phyloP scores from a whole-genome alignment of 305 asterid species.

The Fraxinus ornus region DNA sequence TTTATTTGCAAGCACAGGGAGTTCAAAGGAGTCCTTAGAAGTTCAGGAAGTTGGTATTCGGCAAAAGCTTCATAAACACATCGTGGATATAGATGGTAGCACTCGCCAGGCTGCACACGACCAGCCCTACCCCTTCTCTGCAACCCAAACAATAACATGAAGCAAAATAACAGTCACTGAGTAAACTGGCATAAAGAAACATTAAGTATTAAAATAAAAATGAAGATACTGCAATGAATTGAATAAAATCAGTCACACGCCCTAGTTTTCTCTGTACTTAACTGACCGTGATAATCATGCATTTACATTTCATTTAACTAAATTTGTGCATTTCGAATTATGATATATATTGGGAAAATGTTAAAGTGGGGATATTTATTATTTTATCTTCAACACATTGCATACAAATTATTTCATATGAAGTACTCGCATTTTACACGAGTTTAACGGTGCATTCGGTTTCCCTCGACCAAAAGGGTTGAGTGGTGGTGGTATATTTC shows the following conservation, averaged over 20 bases:
- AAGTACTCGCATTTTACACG: background rate
- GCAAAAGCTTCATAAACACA: conserved; percentile 96
- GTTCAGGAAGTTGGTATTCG: conserved; percentile 97
- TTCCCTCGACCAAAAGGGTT: background rate
- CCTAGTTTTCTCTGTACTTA: background rate
- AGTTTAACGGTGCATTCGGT: background rate
- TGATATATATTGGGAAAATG: background rate
- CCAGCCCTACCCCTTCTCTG: conserved; percentile 99
- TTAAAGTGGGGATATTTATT: background rate
- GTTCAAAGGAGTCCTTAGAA: conserved; percentile 90
- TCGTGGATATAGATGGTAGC: conserved; percentile 92
- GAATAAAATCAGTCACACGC: conserved; percentile 13
- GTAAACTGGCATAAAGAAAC: conserved; percentile 11
- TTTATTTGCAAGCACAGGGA: conserved; percentile 99
- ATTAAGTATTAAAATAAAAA: background rate
- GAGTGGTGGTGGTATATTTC: background rate
- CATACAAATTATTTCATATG: background rate
- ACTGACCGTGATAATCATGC: background rate
- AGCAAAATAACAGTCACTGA: conserved; percentile 15
- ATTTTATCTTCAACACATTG: background rate
- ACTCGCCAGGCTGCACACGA: conserved; percentile 96
- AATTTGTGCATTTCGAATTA: background rate
- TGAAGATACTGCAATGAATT: conserved; percentile 4
- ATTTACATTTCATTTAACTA: background rate
- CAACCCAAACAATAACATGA: conserved; percentile 31